A percentile compares a stretch with the other conserved stretches of the same genome.
Conservation (phyloP, 371 early-diverging fungal genomes). For the Syncephalastrum sp. region DNA sequence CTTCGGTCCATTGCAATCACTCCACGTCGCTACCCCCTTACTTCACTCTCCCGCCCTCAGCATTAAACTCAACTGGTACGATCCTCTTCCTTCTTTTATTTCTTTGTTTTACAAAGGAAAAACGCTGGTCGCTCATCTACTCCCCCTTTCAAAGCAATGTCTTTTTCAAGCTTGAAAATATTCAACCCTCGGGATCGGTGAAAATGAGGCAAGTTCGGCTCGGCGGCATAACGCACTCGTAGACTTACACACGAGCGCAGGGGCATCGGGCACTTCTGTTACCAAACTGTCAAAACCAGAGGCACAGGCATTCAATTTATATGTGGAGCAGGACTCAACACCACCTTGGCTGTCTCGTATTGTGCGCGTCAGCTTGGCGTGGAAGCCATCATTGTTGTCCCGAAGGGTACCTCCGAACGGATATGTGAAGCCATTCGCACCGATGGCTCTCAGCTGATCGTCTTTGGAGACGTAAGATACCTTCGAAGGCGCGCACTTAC, state of each 20-base stretch:
- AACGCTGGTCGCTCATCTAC: neutral
- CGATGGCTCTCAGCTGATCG: constrained; percentile 61
- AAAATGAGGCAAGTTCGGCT: constrained; percentile 56
- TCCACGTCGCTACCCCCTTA: constrained; percentile 49
- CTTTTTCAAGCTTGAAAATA: constrained; percentile 72
- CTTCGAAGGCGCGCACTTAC: neutral
- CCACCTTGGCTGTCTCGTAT: constrained; percentile 70
- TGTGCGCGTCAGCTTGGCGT: constrained; percentile 62
- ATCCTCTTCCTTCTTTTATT: neutral
- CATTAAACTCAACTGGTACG: constrained; percentile 41
- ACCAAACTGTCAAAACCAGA: constrained; percentile 50
- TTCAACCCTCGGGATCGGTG: constrained; percentile 75
- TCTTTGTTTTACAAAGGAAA: neutral
- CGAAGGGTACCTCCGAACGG: constrained; percentile 44
- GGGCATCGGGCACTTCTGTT: constrained; percentile 67
- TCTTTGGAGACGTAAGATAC: constrained; percentile 44
- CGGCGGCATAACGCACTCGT: neutral
- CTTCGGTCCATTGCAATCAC: constrained; percentile 22
- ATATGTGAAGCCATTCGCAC: constrained; percentile 57
- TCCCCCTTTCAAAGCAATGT: constrained; percentile 47
- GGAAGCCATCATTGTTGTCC: constrained; percentile 60
- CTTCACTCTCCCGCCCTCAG: constrained; percentile 45
- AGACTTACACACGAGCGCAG: constrained; percentile 22
- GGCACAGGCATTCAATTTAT: constrained; percentile 56
- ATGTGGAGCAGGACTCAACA: constrained; percentile 67